Evolutionary conservation across 2,329 filamentous ascomycete species (phyloP).

Genomic region (Microdochium nivale): DNA sequence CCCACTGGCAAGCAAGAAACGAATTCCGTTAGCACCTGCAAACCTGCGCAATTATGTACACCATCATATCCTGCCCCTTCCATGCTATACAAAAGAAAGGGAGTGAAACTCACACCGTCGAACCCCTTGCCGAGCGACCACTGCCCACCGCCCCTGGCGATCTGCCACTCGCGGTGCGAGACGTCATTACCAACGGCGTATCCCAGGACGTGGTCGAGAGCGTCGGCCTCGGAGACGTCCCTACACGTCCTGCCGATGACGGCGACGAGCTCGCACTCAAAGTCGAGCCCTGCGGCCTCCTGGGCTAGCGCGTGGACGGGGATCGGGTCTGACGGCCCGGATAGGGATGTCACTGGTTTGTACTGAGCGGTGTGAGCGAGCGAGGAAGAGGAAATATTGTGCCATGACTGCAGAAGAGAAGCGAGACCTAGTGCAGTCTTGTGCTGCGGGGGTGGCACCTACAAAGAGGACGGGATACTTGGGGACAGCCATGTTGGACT

Average conservation of each 20-base stretch:
- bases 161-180: constrained; percentile 71
- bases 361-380: constrained; percentile 30
- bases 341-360: constrained; percentile 59
- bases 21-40: background rate
- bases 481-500: constrained; percentile 59
- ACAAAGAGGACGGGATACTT: constrained; percentile 65
- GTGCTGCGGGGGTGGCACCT: constrained; percentile 13
- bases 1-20: constrained; percentile 41
- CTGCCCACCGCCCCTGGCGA: constrained; percentile 58
- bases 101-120: constrained; percentile 35
- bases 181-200: constrained; percentile 73
- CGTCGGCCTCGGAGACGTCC: constrained; percentile 56
- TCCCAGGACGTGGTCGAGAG: constrained; percentile 65
- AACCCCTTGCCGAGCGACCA: constrained; percentile 68
- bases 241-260: constrained; percentile 51
- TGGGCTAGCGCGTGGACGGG: constrained; percentile 59
- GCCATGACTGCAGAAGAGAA: too few relatives aligned
- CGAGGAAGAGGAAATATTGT: too few relatives aligned
- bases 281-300: constrained; percentile 59
- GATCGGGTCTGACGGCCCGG: constrained; percentile 57
- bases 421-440: background rate
- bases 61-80: background rate
- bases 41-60: too few relatives aligned
- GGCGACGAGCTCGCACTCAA: constrained; percentile 59
- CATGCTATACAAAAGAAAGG: background rate